Conservation (phyloP, 2,329 filamentous ascomycete species). For the Aspergillus ibericus region DNA sequence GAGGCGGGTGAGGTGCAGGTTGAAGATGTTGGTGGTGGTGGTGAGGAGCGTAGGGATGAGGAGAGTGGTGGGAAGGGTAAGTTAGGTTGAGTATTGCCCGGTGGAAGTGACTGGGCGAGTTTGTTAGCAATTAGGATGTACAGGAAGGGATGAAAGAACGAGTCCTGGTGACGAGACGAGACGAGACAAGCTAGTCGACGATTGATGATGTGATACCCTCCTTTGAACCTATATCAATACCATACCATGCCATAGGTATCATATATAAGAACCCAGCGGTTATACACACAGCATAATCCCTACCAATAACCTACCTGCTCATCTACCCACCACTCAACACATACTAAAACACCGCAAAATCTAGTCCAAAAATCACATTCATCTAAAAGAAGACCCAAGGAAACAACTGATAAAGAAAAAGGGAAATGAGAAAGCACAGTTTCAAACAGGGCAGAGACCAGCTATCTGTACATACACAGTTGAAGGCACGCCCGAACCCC, state of each 20-base stretch:
- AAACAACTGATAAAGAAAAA: constrained; percentile 24
- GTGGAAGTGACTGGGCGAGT: neutral
- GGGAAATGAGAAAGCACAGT: constrained; percentile 35
- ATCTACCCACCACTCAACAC: neutral
- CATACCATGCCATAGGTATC: no score
- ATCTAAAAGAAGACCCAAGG: constrained; percentile 30
- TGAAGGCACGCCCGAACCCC: constrained; percentile 24
- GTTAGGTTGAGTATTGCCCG: constrained; percentile 9
- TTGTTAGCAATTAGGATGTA: neutral
- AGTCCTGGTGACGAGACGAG: neutral
- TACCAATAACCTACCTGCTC: neutral
- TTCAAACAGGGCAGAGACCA: constrained; percentile 38
- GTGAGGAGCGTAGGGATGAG: neutral
- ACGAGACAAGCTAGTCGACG: neutral
- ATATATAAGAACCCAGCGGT: no score
- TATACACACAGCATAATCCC: no score
- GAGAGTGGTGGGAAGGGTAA: neutral
- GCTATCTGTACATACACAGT: constrained; percentile 45
- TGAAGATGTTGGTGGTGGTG: no score
- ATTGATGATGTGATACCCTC: neutral
- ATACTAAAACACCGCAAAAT: constrained; percentile 1
- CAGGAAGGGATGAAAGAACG: neutral
- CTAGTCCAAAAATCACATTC: constrained; percentile 34
- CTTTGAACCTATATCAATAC: neutral
- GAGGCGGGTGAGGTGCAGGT: neutral